Evolutionary conservation across 345 rosid species (phyloP), one percentile per base, ranked within the genome.

Genomic region (Chamaenerion angustifolium): DNA sequence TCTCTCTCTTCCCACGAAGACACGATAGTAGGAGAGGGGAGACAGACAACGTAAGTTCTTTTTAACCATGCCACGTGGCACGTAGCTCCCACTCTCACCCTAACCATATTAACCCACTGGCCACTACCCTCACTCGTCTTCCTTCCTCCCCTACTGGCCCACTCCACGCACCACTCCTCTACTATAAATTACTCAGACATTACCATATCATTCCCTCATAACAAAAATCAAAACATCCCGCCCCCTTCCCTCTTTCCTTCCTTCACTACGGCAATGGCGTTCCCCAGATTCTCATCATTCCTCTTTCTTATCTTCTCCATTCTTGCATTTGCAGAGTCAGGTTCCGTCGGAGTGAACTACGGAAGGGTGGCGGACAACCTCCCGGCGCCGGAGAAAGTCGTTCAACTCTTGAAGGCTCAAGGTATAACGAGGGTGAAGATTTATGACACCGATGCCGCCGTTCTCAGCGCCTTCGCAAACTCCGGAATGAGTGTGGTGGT

Each of bases 341-440:
- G 83, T 4, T 46, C 57, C 21, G 16, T 92, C 37, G 98, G 96
- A n/a, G 68, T 92, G 13, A 92, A 92, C 64, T 92, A 88, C 27
- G 98, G 96, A 21, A 63, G 98, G 3, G 56, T 92, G 0, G 96
- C 96, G 0, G 51, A 88, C 67, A 47, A 92, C 57, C 70, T 84
- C 2, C 95, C 96, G 3, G 0, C 81, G 4, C 85, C 98, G 37
- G 64, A 55, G 10, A 71, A 84, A 17, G 96, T 92, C 0, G 96
- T 79, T 19, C 57, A 69, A 59, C 88, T 93, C 12, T 65, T 88
- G 0, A 79, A 82, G 57, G 54, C 82, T 0, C 75, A 74, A 45
- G 86, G 90, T 7, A 14, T 93, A 49, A 45, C 63, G 19, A 62
- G 69, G 19, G 81, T 82, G 23, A 87, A 87, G 74, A 73, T 84